A percentile compares a stretch with the other conserved stretches of the same genome.
Conservation (phyloP, 2,329 filamentous ascomycete genomes). For the Fusarium sp. region DNA sequence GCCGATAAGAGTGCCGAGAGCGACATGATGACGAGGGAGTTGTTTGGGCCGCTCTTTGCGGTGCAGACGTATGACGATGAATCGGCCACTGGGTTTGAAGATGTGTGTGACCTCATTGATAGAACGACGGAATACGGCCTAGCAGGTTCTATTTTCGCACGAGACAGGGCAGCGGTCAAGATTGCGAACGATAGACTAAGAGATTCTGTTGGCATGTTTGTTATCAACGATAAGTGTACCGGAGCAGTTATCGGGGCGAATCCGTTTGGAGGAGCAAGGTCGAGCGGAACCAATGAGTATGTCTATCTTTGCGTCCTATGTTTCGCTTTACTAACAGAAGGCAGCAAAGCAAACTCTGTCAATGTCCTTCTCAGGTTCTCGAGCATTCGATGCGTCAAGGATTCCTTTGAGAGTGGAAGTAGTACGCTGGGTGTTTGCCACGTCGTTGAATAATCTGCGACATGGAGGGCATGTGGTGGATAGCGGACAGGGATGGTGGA, state of each 20-base stretch:
- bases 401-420: constrained; percentile 17
- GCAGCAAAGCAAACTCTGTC: constrained; percentile 26
- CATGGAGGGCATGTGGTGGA: not conserved
- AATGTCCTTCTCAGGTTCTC: constrained; percentile 22
- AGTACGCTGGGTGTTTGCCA: constrained; percentile 18
- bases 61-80: constrained; percentile 19
- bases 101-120: constrained; percentile 22
- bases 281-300: constrained; percentile 24
- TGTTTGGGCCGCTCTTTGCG: constrained; percentile 19
- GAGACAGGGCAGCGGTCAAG: constrained; percentile 15
- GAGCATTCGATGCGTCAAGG: constrained; percentile 23
- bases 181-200: constrained; percentile 14
- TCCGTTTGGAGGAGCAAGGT: constrained; percentile 22
- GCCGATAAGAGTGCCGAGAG: constrained; percentile 9
- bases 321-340: not conserved
- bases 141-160: constrained; percentile 21
- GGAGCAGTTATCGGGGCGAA: constrained; percentile 26
- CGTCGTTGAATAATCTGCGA: constrained; percentile 2
- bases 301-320: not conserved
- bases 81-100: constrained; percentile 4
- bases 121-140: constrained; percentile 21
- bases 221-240: constrained; percentile 27
- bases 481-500: too few relatives aligned
- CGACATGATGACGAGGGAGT: constrained; percentile 17
- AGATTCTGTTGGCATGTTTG: constrained; percentile 20